Evolutionary conservation across 257 asterid species (phyloP), one percentile per base, ranked within the genome.

Genomic region (Capsicum chinense): DNA sequence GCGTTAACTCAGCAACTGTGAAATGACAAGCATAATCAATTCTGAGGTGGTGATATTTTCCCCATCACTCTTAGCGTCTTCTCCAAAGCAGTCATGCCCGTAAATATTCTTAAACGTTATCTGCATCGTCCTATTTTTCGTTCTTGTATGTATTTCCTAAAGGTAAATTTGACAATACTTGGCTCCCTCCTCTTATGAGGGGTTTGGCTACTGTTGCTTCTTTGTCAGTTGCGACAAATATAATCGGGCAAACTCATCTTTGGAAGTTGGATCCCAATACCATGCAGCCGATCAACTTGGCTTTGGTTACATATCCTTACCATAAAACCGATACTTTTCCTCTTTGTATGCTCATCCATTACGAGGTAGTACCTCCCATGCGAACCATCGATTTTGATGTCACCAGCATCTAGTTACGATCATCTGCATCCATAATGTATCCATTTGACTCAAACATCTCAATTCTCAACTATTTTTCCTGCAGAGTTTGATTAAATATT

Each of bases 21-120:
- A 15, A 42, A 69, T 8, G 56, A 42, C 56, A 7, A 42, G 15
- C 15, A 69, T 4, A 69, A 69, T 7, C 9, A 5, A 42, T 17
- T 68, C 7, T 68, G 39, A 68, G 78, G 78, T 5, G 26, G 78
- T 42, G 79, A 69, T 42, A 54, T 69, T 39, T 69, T 42, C 79
- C 56, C 4, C 35, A 69, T 42, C 14, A 42, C 35, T 42, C 79
- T 16, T 16, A 16, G 42, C 79, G 42, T 14, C 76, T 68, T 39
- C 54, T 54, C 35, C 54, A 69, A 69, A 69, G 15, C 79, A 42
- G 79, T 9, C 33, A 69, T 42, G 79, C 17, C 21, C 7, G 7
- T 39, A 39, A 39, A 39, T 5, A 39, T 39, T 39, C 42, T 39
- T 39, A 39, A 39, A 39, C 3, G 42, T 39, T 39, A 39, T 39